These are phyloP conservation scores for Hepatocystis sp. DNA, from an alignment of 169 alveolate species.

Conservation along the genomic window DNA sequence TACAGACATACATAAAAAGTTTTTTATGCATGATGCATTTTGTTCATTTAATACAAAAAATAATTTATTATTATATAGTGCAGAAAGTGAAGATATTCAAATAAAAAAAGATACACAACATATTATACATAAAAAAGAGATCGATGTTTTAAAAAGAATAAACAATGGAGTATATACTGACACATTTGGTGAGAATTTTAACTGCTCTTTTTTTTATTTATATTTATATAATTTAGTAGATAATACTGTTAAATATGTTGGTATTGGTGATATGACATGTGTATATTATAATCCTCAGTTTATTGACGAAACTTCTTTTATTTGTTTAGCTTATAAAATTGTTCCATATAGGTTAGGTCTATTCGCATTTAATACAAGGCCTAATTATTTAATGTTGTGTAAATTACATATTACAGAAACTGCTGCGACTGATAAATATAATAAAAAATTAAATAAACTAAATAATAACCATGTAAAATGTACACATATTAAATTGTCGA, in stretches of 20 bases:
- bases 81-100: conserved; percentile 42
- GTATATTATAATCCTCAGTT: conserved; percentile 66
- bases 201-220: conserved; percentile 53
- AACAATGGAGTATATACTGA: conserved; percentile 50
- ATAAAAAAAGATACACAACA: conserved; percentile 28
- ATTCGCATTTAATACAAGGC: conserved; percentile 45
- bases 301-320: conserved; percentile 72
- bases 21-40: conserved; percentile 40
- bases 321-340: conserved; percentile 44
- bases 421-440: not conserved
- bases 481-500: not conserved
- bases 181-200: conserved; percentile 67
- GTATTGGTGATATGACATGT: conserved; percentile 29
- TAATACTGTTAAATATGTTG: conserved; percentile 34
- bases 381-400: conserved; percentile 45
- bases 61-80: conserved; percentile 59
- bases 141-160: conserved; percentile 33
- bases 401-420: conserved; percentile 28
- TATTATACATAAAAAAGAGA: conserved; percentile 1
- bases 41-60: conserved; percentile 58
- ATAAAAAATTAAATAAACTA: too few relatives aligned
- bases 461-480: not conserved
- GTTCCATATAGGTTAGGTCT: conserved; percentile 58
- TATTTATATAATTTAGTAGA: conserved; percentile 56
- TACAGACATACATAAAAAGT: conserved; percentile 35